These are phyloP conservation scores for Skeletonema marinoi DNA, from an alignment of 108 stramenopile species.

Conservation along the genomic window DNA sequence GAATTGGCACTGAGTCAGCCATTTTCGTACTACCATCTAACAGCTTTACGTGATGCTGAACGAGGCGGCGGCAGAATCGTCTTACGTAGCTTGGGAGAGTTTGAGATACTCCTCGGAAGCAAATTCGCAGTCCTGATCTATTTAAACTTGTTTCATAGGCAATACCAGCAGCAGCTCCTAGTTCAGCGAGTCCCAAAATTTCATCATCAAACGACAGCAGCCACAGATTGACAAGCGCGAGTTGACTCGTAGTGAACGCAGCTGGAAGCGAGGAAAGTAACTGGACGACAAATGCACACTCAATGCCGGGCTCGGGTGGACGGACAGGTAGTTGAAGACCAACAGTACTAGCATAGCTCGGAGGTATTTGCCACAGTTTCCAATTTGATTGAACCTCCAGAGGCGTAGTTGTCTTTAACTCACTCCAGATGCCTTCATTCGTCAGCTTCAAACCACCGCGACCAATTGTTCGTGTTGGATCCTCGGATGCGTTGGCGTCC, in stretches of 20 bases:
- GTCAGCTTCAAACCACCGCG: slow-evolving; percentile 39
- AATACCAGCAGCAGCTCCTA: slow-evolving; percentile 74
- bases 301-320: slow-evolving; percentile 65
- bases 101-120: slow-evolving; percentile 71
- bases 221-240: slow-evolving; percentile 72
- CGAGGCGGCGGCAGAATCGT: slow-evolving; percentile 67
- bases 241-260: slow-evolving; percentile 51
- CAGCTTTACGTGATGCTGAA: slow-evolving; percentile 63
- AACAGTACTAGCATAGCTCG: slow-evolving; percentile 11
- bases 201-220: slow-evolving; percentile 70
- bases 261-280: slow-evolving; percentile 68
- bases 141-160: slow-evolving; percentile 82
- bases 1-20: slow-evolving; percentile 32
- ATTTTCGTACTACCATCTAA: slow-evolving; percentile 51
- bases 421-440: slow-evolving; percentile 30
- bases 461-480: background rate
- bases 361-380: slow-evolving; percentile 50
- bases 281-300: slow-evolving; percentile 73
- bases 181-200: slow-evolving; percentile 68
- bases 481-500: slow-evolving; percentile 23
- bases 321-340: slow-evolving; percentile 46
- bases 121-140: slow-evolving; percentile 66
- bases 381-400: slow-evolving; percentile 24
- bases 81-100: slow-evolving; percentile 70
- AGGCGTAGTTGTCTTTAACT: slow-evolving; percentile 11